phyloP scores from a whole-genome alignment of 768 basidiomycete species.

The Hygrocybe coccinea region DNA sequence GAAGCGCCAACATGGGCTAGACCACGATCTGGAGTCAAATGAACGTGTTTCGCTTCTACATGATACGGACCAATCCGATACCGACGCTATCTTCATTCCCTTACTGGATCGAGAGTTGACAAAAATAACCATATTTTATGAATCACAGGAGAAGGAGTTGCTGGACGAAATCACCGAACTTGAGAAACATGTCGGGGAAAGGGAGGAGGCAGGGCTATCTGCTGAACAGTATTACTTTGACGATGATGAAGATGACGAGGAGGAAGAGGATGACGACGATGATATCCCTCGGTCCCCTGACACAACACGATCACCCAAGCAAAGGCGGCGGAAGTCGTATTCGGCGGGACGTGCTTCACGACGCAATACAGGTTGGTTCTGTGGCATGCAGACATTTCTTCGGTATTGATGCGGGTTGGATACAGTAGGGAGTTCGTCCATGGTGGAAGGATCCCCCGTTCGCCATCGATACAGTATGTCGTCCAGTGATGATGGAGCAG shows the following conservation, averaged over 20 bases:
- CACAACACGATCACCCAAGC: conserved; percentile 20
- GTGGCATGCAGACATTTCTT: background rate
- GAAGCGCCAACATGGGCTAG: conserved; percentile 58
- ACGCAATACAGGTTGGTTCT: background rate
- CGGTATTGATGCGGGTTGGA: background rate
- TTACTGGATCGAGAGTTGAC: conserved; percentile 77
- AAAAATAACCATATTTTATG: conserved; percentile 80
- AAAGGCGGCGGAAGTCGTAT: conserved; percentile 34
- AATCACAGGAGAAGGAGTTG: conserved; percentile 68
- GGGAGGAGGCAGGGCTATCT: conserved; percentile 56
- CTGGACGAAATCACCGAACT: conserved; percentile 53
- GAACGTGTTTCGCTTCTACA: conserved; percentile 56
- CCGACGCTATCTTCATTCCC: conserved; percentile 61
- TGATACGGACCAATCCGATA: conserved; percentile 31
- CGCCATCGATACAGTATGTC: conserved; percentile 20
- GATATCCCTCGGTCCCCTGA: conserved; percentile 20
- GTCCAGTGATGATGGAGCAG: conserved; percentile 40
- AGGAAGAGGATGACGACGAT: conserved; percentile 47
- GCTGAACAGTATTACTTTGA: conserved; percentile 50
- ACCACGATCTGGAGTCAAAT: conserved; percentile 58
- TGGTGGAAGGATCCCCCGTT: conserved; percentile 16
- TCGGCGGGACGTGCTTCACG: conserved; percentile 15
- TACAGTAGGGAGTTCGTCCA: conserved; percentile 7
- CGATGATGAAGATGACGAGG: conserved; percentile 58
- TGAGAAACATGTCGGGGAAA: conserved; percentile 50